phyloP scores from a whole-genome alignment of 169 alveolate genomes.

The Theileria equi region DNA sequence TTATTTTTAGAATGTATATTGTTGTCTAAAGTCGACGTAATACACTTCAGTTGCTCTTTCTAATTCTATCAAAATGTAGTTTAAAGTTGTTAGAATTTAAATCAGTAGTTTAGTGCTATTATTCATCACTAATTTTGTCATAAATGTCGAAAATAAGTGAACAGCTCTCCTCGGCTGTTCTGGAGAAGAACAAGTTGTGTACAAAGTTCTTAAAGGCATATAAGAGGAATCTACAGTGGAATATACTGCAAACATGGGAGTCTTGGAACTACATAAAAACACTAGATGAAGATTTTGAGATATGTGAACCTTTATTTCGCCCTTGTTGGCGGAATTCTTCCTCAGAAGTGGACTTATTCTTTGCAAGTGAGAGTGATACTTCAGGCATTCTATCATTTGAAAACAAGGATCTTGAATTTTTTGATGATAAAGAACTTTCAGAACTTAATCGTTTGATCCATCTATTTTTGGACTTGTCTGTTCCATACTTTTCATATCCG shows the following conservation, averaged over 20 bases:
- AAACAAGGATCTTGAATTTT: constrained; percentile 49
- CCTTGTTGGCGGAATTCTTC: constrained; percentile 25
- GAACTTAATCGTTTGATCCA: constrained; percentile 23
- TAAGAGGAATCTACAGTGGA: constrained; percentile 17
- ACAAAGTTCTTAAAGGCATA: constrained; percentile 7
- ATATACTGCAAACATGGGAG: constrained; percentile 9
- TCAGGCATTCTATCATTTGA: not conserved
- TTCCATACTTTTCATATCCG: constrained; percentile 35
- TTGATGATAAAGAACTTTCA: constrained; percentile 20
- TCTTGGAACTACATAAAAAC: constrained; percentile 28
- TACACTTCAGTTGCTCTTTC: too few relatives aligned
- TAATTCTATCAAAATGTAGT: too few relatives aligned
- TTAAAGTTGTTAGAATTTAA: too few relatives aligned
- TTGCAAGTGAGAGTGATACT: not conserved
- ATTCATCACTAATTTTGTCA: too few relatives aligned
- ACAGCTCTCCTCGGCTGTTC: constrained; percentile 7
- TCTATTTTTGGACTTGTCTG: constrained; percentile 21
- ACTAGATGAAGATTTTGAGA: constrained; percentile 11
- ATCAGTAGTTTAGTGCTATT: too few relatives aligned
- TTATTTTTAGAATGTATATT: too few relatives aligned
- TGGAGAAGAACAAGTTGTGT: constrained; percentile 6
- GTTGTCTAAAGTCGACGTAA: too few relatives aligned
- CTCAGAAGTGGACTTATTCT: not conserved
- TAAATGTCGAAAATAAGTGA: constrained; percentile 10
- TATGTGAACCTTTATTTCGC: constrained; percentile 38